Evolutionary conservation across 768 basidiomycete species (phyloP).

Genomic region (Galerina sulciceps): DNA sequence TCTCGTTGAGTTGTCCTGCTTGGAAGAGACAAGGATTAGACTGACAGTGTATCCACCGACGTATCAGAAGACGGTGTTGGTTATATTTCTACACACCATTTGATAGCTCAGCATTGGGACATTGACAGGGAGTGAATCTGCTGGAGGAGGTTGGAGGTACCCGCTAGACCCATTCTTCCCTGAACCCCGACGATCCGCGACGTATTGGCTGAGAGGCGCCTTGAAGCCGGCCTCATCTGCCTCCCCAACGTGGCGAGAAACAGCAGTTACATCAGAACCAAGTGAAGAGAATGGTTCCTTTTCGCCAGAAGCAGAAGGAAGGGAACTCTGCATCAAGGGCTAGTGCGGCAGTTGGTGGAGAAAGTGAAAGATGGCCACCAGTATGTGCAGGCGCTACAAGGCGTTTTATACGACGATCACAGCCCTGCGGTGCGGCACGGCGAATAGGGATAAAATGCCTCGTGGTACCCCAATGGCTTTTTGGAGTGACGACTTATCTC

Average conservation of each 20-base stretch:
- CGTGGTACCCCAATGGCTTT: no score
- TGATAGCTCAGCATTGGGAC: not conserved
- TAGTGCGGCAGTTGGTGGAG: no score
- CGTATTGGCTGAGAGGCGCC: not conserved
- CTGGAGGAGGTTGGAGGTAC: not conserved
- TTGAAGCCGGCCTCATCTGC: conserved; percentile 4
- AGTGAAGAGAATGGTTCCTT: not conserved
- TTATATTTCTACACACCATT: not conserved
- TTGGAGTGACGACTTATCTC: no score
- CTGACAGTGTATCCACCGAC: not conserved
- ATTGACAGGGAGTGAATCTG: not conserved
- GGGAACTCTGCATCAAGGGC: not conserved
- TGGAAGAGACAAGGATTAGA: not conserved
- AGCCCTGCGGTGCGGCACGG: no score
- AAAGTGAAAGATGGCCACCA: no score
- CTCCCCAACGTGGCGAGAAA: not conserved
- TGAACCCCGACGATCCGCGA: not conserved
- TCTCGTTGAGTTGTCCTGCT: not conserved
- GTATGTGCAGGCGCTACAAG: no score
- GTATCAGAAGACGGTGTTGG: not conserved
- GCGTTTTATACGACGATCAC: no score
- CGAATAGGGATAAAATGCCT: no score
- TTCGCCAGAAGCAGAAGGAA: not conserved
- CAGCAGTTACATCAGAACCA: conserved; percentile 2
- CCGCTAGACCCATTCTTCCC: not conserved